These are phyloP conservation scores for Pythium vanterpoolii DNA, from an alignment of 352 stramenopile species.

Conservation along the genomic window DNA sequence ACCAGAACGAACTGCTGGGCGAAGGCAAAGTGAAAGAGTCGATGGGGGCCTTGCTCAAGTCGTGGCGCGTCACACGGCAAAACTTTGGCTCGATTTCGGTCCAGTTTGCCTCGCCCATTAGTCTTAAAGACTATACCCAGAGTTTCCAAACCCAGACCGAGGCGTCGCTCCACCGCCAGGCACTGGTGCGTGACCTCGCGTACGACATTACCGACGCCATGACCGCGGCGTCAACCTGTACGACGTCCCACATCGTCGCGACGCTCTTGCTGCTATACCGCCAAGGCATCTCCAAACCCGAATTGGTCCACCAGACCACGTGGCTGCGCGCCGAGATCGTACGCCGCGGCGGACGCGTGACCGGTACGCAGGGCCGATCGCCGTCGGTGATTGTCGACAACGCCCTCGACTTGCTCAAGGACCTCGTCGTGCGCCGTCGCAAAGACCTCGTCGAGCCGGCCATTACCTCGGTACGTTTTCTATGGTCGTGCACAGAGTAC, in stretches of 20 bases:
- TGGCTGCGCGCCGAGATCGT: slow-evolving; percentile 74
- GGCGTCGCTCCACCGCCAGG: neutral
- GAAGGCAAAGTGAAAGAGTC: slow-evolving; percentile 84
- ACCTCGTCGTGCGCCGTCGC: slow-evolving; percentile 65
- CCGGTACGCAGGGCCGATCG: slow-evolving; percentile 64
- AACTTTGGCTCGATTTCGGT: slow-evolving; percentile 84
- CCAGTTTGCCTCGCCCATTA: slow-evolving; percentile 68
- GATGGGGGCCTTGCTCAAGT: slow-evolving; percentile 61
- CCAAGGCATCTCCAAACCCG: slow-evolving; percentile 65
- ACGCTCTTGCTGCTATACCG: slow-evolving; percentile 77
- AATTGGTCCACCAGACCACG: slow-evolving; percentile 70
- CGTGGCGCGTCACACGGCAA: slow-evolving; percentile 62
- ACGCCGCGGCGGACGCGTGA: slow-evolving; percentile 61
- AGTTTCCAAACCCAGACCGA: neutral
- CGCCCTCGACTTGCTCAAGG: slow-evolving; percentile 58
- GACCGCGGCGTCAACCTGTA: slow-evolving; percentile 62
- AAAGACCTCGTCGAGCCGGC: slow-evolving; percentile 80
- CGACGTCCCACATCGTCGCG: slow-evolving; percentile 70
- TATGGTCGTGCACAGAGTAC: neutral
- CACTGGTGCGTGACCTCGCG: slow-evolving; percentile 59
- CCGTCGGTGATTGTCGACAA: slow-evolving; percentile 63
- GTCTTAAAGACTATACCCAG: slow-evolving; percentile 47
- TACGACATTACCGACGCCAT: slow-evolving; percentile 77
- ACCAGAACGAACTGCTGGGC: slow-evolving; percentile 78
- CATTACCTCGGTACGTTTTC: slow-evolving; percentile 58